Percentiles rank a stretch among this genome's conserved stretches.
phyloP scores from a whole-genome alignment of 768 basidiomycete species.

The Leucogyrophana mollusca region DNA sequence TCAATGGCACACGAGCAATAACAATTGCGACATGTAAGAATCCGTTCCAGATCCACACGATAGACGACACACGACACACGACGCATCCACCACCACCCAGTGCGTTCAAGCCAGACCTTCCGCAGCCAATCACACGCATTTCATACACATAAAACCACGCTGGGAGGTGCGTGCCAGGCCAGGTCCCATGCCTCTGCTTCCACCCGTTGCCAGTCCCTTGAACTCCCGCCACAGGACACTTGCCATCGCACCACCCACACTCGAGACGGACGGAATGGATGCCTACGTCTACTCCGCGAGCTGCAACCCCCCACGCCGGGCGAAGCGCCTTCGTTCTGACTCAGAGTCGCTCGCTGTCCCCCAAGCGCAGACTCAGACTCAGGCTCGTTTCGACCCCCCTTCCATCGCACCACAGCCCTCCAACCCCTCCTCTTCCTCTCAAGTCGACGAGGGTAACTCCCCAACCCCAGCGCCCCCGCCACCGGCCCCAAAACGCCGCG shows the following conservation, averaged over 20 bases:
- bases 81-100: no score
- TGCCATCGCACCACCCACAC: not conserved
- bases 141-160: no score
- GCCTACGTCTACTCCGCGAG: slow-evolving; percentile 34
- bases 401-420: not conserved
- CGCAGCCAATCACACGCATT: slow-evolving; percentile 2
- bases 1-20: slow-evolving; percentile 23
- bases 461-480: slow-evolving; percentile 15
- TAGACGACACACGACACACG: not conserved
- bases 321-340: slow-evolving; percentile 38
- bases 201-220: slow-evolving; percentile 22
- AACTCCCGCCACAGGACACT: not conserved
- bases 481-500: slow-evolving; percentile 55
- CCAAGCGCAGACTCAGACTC: slow-evolving; percentile 3
- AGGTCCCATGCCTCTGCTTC: slow-evolving; percentile 16
- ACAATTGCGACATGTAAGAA: no score
- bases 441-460: slow-evolving; percentile 29
- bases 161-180: slow-evolving; percentile 4
- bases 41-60: not conserved
- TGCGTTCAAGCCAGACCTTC: not conserved
- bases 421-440: slow-evolving; percentile 8
- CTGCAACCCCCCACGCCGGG: slow-evolving; percentile 46
- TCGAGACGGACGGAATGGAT: not conserved
- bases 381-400: not conserved
- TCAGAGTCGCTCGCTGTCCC: slow-evolving; percentile 7